A percentile compares a stretch with the other conserved stretches of the same genome.
Evolutionary conservation across 768 basidiomycete species (phyloP).

Genomic region (Hericium rajendrae): DNA sequence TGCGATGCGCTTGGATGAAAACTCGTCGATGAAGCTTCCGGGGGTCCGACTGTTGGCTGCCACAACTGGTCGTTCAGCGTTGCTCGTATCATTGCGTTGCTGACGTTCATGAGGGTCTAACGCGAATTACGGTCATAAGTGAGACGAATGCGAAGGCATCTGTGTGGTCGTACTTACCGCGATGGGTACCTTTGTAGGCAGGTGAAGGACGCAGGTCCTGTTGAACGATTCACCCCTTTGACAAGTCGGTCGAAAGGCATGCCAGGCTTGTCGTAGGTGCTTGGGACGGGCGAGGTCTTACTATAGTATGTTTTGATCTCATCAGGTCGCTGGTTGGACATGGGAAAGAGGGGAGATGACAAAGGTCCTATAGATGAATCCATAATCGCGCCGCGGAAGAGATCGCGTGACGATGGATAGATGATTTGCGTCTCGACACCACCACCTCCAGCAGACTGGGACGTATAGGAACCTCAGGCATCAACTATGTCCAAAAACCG

Average conservation of each 20-base stretch:
- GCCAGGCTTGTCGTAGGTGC: conserved; percentile 42
- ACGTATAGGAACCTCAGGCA: no score
- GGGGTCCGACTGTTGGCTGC: conserved; percentile 41
- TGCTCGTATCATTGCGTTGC: conserved; percentile 33
- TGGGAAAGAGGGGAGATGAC: conserved; percentile 23
- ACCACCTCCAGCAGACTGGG: conserved; percentile 39
- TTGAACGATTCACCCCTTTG: conserved; percentile 33
- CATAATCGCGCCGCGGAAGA: conserved; percentile 43
- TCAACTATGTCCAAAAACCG: background rate
- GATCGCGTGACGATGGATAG: conserved; percentile 22
- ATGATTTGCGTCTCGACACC: conserved; percentile 36
- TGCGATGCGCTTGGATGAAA: conserved; percentile 34
- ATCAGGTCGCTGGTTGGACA: background rate
- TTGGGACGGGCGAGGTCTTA: conserved; percentile 39
- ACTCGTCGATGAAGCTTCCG: conserved; percentile 35
- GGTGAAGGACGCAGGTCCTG: conserved; percentile 27
- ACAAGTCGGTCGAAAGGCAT: conserved; percentile 41
- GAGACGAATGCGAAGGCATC: background rate
- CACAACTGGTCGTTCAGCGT: conserved; percentile 45
- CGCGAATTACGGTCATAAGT: background rate
- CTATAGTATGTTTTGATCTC: conserved; percentile 18
- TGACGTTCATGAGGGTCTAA: conserved; percentile 37
- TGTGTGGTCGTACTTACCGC: background rate
- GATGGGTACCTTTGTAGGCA: conserved; percentile 36
- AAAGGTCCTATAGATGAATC: conserved; percentile 43